A percentile compares a stretch with the other conserved stretches of the same genome.
Evolutionary conservation across 345 rosid genomes (phyloP).

Genomic region (Arabis alpina): DNA sequence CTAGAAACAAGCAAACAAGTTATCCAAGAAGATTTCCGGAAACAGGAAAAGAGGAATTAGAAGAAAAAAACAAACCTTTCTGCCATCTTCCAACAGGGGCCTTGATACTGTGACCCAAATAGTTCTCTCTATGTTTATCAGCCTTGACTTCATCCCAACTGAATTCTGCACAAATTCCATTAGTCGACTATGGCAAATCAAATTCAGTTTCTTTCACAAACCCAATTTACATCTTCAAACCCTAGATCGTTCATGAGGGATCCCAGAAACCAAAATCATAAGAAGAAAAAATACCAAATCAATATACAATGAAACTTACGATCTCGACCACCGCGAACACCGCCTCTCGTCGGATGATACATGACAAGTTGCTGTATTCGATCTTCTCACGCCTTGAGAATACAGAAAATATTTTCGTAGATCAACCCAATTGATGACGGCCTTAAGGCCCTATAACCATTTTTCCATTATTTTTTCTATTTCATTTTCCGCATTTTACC

Average conservation of each 20-base stretch:
- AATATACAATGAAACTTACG: conserved; percentile 73
- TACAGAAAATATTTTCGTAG: too few species aligned
- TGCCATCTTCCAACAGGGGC: conserved; percentile 99
- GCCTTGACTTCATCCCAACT: conserved; percentile 93
- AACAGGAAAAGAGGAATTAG: background rate
- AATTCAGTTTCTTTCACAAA: background rate
- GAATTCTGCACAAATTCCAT: conserved; percentile 62
- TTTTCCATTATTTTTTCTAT: too few species aligned
- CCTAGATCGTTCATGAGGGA: conserved; percentile 2
- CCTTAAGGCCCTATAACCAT: too few species aligned
- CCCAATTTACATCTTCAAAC: conserved; percentile 15
- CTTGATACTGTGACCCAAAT: conserved; percentile 88
- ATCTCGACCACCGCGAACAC: conserved; percentile 99
- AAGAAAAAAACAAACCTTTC: conserved; percentile 60
- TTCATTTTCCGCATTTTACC: too few species aligned
- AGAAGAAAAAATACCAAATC: too few species aligned
- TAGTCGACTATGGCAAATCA: too few species aligned
- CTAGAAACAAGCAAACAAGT: background rate
- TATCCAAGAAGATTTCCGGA: too few species aligned
- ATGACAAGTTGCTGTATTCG: conserved; percentile 35
- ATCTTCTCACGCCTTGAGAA: too few species aligned
- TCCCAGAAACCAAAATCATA: background rate
- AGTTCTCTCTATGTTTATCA: conserved; percentile 93
- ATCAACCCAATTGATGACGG: too few species aligned
- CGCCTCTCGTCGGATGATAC: conserved; percentile 99